phyloP scores from a whole-genome alignment of 1,139 yeast genomes.

The Eremothecium gossypii region DNA sequence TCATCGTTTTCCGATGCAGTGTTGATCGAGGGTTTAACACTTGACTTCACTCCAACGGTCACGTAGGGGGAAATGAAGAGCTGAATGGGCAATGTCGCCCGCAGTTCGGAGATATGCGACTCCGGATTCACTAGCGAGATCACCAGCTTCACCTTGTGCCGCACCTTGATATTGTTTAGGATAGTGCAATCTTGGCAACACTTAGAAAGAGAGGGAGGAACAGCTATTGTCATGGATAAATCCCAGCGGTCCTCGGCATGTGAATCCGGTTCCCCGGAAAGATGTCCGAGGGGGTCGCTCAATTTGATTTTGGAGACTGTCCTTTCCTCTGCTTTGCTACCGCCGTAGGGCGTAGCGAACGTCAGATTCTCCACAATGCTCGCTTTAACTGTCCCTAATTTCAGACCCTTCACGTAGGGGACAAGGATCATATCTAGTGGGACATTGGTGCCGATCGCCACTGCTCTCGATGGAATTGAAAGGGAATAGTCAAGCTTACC shows the following conservation, averaged over 20 bases:
- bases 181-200: slow-evolving; percentile 83
- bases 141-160: slow-evolving; percentile 51
- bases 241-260: slow-evolving; percentile 65
- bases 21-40: neutral
- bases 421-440: slow-evolving; percentile 64
- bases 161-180: slow-evolving; percentile 42
- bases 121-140: slow-evolving; percentile 49
- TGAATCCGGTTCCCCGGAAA: slow-evolving; percentile 6
- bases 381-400: slow-evolving; percentile 61
- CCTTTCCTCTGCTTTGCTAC: slow-evolving; percentile 51
- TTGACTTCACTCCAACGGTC: slow-evolving; percentile 44
- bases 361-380: slow-evolving; percentile 59
- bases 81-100: slow-evolving; percentile 58
- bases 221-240: slow-evolving; percentile 43
- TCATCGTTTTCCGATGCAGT: slow-evolving; percentile 16
- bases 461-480: slow-evolving; percentile 78
- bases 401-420: slow-evolving; percentile 74
- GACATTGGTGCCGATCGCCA: slow-evolving; percentile 77
- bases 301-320: slow-evolving; percentile 38
- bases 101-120: slow-evolving; percentile 53
- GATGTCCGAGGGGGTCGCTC: slow-evolving; percentile 34
- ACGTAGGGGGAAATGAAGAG: slow-evolving; percentile 70
- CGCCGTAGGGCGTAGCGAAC: slow-evolving; percentile 46
- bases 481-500: slow-evolving; percentile 82
- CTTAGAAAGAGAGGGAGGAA: slow-evolving; percentile 66